Conservation (phyloP, 129 eudicot species). For the Solidago caesia region DNA sequence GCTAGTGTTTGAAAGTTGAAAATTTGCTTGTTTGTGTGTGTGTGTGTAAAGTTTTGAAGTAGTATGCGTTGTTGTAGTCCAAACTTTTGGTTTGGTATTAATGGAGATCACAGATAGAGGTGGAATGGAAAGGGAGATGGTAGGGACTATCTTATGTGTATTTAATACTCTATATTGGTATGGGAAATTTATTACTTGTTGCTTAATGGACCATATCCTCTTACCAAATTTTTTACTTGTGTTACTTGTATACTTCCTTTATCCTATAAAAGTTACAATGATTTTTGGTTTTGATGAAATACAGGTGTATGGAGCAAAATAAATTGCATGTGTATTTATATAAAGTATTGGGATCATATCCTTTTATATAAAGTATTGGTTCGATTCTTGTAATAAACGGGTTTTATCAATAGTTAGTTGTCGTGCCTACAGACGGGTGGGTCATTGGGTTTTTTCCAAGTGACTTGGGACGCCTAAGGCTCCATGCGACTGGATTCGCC, state of each 20-base stretch:
- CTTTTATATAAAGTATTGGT: no score
- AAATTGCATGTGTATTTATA: no score
- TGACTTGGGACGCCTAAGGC: no score
- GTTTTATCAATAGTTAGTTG: no score
- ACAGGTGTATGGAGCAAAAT: no score
- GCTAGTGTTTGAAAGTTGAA: conserved; percentile 22
- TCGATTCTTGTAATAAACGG: no score
- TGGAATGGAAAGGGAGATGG: conserved; percentile 61
- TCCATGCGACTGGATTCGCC: no score
- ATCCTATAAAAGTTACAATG: no score
- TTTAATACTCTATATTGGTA: conserved; percentile 39
- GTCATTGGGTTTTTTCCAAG: no score
- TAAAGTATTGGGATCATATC: no score
- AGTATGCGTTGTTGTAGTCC: conserved; percentile 17
- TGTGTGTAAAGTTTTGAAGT: conserved; percentile 1
- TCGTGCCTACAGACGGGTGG: no score
- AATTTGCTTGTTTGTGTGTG: background rate
- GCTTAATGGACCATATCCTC: conserved; percentile 32
- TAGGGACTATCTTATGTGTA: conserved; percentile 54
- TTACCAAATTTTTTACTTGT: conserved; percentile 3
- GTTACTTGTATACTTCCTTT: background rate
- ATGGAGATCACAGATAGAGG: conserved; percentile 47
- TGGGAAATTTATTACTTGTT: conserved; percentile 34
- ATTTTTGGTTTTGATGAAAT: no score
- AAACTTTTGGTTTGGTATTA: conserved; percentile 34